phyloP scores from a whole-genome alignment of 108 stramenopile genomes.

The Thalassiosira profunda region DNA sequence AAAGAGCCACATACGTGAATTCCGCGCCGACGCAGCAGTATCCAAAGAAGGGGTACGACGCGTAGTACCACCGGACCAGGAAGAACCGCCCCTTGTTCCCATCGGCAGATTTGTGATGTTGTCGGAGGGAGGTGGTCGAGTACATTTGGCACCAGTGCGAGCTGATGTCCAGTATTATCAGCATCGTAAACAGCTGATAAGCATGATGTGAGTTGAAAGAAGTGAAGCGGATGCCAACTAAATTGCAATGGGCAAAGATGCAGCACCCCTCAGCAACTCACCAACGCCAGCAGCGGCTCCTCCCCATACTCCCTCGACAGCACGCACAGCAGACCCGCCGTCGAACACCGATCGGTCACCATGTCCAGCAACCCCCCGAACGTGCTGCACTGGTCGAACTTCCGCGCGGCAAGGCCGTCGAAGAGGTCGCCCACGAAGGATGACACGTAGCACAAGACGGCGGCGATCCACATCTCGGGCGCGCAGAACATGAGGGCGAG shows the following conservation, averaged over 20 bases:
- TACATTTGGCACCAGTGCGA: slow-evolving; percentile 98
- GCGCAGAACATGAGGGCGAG: slow-evolving; percentile 72
- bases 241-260: too few relatives aligned
- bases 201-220: neutral
- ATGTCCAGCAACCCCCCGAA: slow-evolving; percentile 97
- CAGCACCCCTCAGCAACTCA: slow-evolving; percentile 29
- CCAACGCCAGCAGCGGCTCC: slow-evolving; percentile 39
- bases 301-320: slow-evolving; percentile 60
- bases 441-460: slow-evolving; percentile 80
- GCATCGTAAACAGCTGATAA: slow-evolving; percentile 50
- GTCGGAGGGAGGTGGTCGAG: slow-evolving; percentile 62
- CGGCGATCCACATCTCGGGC: slow-evolving; percentile 57
- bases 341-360: slow-evolving; percentile 97
- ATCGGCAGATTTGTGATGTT: slow-evolving; percentile 95
- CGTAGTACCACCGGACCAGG: slow-evolving; percentile 94
- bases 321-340: slow-evolving; percentile 81
- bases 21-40: slow-evolving; percentile 97
- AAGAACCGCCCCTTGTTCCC: slow-evolving; percentile 87
- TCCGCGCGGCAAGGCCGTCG: slow-evolving; percentile 95
- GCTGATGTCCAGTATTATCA: slow-evolving; percentile 78
- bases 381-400: slow-evolving; percentile 84
- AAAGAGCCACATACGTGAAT: slow-evolving; percentile 79
- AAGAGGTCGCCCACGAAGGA: slow-evolving; percentile 96
- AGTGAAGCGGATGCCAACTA: neutral
- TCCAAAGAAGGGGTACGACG: slow-evolving; percentile 94